Conservation (phyloP, 495 filamentous ascomycete genomes). For the Aspergillus heteromorphus region DNA sequence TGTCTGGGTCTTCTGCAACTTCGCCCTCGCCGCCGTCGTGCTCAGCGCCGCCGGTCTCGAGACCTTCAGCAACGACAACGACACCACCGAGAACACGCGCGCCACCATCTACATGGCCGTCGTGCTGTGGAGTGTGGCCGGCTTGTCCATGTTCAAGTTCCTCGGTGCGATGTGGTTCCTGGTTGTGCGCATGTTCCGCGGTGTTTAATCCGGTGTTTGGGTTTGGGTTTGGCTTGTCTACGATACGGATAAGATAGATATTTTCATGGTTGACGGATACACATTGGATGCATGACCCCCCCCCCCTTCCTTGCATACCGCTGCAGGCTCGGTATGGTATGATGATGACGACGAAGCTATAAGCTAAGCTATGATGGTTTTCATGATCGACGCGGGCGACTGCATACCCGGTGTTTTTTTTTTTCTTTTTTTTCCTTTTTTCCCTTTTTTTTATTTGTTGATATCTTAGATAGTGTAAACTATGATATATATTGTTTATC, state of each 20-base stretch:
- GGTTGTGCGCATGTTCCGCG: slow-evolving; percentile 72
- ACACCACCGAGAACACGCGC: slow-evolving; percentile 41
- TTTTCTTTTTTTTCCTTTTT: neutral
- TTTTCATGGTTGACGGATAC: neutral
- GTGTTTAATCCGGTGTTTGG: slow-evolving; percentile 31
- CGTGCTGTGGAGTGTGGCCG: slow-evolving; percentile 90
- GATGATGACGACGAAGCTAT: neutral
- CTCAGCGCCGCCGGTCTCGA: slow-evolving; percentile 78
- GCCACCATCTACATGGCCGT: slow-evolving; percentile 83
- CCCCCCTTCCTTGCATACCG: neutral
- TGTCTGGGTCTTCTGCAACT: slow-evolving; percentile 94
- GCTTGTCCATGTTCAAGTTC: slow-evolving; percentile 80
- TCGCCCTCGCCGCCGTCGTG: slow-evolving; percentile 83
- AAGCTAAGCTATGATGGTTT: neutral
- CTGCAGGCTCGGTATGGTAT: neutral
- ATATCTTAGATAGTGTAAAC: too few species aligned
- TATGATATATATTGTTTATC: too few species aligned
- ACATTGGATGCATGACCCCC: neutral
- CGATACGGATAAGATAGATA: too few species aligned
- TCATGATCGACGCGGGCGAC: neutral
- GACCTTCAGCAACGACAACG: slow-evolving; percentile 44
- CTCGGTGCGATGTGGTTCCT: slow-evolving; percentile 92
- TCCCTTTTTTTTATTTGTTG: too few species aligned
- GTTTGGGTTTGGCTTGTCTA: neutral
- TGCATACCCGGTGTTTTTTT: neutral